Evolutionary conservation across 345 rosid species (phyloP).

Genomic region (Acer negundo): DNA sequence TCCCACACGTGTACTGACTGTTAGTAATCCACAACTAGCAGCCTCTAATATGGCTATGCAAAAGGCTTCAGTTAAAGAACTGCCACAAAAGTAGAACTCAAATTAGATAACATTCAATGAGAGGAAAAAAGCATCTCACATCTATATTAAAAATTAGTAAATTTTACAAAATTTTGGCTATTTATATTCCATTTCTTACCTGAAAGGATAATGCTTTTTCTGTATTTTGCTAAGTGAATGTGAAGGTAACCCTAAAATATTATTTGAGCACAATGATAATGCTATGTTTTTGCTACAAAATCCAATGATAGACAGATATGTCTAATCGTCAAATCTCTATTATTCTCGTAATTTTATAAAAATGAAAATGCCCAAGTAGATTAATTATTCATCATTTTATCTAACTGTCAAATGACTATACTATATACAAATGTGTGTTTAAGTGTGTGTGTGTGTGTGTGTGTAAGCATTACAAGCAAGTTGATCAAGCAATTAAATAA

Average conservation of each 20-base stretch:
- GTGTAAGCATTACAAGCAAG: neutral
- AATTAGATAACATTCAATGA: neutral
- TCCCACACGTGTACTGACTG: conserved; percentile 92
- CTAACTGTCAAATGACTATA: neutral
- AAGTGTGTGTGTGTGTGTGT: neutral
- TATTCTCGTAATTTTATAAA: too few species aligned
- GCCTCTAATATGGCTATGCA: conserved; percentile 98
- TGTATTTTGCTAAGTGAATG: neutral
- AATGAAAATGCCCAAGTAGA: too few species aligned
- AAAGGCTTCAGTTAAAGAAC: conserved; percentile 97
- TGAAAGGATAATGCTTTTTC: neutral
- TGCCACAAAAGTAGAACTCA: conserved; percentile 36
- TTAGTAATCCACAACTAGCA: conserved; percentile 91
- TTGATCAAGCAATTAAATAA: neutral
- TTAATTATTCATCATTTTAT: neutral
- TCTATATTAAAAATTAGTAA: too few species aligned
- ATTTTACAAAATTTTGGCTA: neutral
- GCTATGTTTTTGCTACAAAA: too few species aligned
- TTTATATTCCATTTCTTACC: neutral
- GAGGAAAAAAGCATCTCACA: neutral
- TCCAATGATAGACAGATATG: neutral
- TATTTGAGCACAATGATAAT: too few species aligned
- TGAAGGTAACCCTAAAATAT: too few species aligned
- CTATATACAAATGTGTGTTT: neutral
- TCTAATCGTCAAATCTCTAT: neutral